Percentiles rank a stretch among this genome's conserved stretches.
These are phyloP conservation scores for Linnemannia zychae DNA, from an alignment of 192 early-diverging fungal species.

Conservation along the genomic window DNA sequence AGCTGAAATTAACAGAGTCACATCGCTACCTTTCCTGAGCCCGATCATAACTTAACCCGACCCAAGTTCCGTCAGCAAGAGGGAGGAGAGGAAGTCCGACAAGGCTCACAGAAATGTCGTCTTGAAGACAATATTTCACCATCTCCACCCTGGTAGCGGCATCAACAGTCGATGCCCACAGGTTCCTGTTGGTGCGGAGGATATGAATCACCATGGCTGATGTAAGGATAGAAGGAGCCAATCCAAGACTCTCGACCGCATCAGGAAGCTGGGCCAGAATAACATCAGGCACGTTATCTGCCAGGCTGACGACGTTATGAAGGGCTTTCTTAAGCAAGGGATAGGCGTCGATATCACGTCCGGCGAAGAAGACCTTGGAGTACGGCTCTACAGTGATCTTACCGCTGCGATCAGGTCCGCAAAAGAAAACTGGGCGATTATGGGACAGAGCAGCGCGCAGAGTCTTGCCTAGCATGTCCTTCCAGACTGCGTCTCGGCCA, in stretches of 20 bases:
- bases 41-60: background rate
- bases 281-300: background rate
- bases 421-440: background rate
- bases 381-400: background rate
- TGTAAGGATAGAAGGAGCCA: background rate
- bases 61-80: slow-evolving; percentile 8
- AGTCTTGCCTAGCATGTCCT: background rate
- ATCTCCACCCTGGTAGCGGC: slow-evolving; percentile 1
- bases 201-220: background rate
- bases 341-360: background rate
- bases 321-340: background rate
- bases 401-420: background rate
- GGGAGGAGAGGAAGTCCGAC: slow-evolving; percentile 11
- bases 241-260: background rate
- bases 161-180: background rate
- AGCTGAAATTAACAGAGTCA: background rate
- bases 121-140: background rate
- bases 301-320: background rate
- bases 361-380: background rate
- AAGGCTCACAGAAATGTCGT: background rate
- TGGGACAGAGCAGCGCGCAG: background rate
- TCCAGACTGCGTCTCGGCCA: background rate
- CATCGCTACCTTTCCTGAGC: background rate
- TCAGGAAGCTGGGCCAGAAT: background rate
- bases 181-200: background rate